phyloP scores from a whole-genome alignment of 176 grass and related monocot genomes.

The Triticum timopheevii region DNA sequence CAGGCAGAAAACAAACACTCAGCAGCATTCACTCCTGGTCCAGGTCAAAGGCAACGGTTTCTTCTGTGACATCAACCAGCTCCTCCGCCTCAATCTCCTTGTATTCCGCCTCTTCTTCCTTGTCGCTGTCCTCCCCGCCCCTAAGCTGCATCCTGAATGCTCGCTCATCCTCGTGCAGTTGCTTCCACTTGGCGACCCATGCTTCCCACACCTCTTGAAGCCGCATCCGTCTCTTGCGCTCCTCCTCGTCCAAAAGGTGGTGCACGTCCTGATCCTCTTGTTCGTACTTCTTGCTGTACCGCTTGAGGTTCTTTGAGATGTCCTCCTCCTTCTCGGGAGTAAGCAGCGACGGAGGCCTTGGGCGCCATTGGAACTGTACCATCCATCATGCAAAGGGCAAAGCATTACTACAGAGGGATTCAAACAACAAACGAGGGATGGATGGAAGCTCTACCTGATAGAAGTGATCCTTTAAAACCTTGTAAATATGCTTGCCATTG shows the following conservation, averaged over 20 bases:
- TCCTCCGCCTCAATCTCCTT: slow-evolving; percentile 94
- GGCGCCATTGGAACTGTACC: slow-evolving; percentile 47
- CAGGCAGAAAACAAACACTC: background rate
- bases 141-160: slow-evolving; percentile 48
- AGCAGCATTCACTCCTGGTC: slow-evolving; percentile 50
- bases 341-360: slow-evolving; percentile 56
- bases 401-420: background rate
- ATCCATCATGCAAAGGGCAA: background rate
- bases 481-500: slow-evolving; percentile 62
- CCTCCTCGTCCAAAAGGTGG: slow-evolving; percentile 58
- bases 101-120: slow-evolving; percentile 77
- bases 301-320: slow-evolving; percentile 65
- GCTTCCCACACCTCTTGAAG: slow-evolving; percentile 76
- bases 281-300: slow-evolving; percentile 91
- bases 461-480: slow-evolving; percentile 55
- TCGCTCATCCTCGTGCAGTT: slow-evolving; percentile 64
- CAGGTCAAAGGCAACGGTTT: slow-evolving; percentile 59
- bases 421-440: background rate
- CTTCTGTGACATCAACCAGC: slow-evolving; percentile 53
- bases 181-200: slow-evolving; percentile 77
- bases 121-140: slow-evolving; percentile 66
- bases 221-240: slow-evolving; percentile 57
- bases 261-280: slow-evolving; percentile 71
- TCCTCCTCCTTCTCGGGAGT: slow-evolving; percentile 53
- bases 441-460: slow-evolving; percentile 54